phyloP scores from a whole-genome alignment of 108 stramenopile species.

The Nitzschia palea region DNA sequence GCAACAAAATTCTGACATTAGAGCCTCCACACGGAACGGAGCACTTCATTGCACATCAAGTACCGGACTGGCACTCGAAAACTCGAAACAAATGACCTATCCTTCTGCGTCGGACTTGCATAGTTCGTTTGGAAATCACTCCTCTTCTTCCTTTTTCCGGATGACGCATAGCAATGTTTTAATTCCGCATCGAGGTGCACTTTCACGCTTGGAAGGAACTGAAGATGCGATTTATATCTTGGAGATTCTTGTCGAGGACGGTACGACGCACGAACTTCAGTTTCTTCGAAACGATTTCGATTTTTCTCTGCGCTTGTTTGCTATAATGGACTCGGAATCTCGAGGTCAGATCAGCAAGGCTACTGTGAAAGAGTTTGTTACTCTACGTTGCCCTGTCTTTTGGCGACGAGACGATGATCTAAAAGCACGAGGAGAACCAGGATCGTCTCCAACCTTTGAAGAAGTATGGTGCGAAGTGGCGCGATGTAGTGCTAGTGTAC shows the following conservation, averaged over 20 bases:
- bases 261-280: constrained; percentile 45
- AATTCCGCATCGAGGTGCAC: constrained; percentile 51
- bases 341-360: constrained; percentile 58
- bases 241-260: constrained; percentile 31
- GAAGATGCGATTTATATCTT: constrained; percentile 27
- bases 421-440: constrained; percentile 7
- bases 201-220: constrained; percentile 43
- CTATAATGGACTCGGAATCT: constrained; percentile 79
- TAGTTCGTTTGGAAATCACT: constrained; percentile 17
- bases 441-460: constrained; percentile 65
- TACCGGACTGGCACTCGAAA: background rate
- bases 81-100: background rate
- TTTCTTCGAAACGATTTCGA: constrained; percentile 70
- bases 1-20: background rate
- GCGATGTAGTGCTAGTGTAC: constrained; percentile 39
- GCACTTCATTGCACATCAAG: background rate
- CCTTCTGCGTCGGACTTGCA: constrained; percentile 2
- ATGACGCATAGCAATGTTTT: background rate
- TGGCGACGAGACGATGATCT: constrained; percentile 79
- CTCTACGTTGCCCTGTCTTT: constrained; percentile 77
- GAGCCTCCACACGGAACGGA: background rate
- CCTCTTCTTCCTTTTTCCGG: constrained; percentile 1
- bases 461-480: constrained; percentile 76
- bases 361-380: constrained; percentile 72
- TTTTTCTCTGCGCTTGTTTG: constrained; percentile 66